These are phyloP conservation scores for Vitellaria paradoxa DNA, from an alignment of 179 eudicot genomes.

Conservation along the genomic window DNA sequence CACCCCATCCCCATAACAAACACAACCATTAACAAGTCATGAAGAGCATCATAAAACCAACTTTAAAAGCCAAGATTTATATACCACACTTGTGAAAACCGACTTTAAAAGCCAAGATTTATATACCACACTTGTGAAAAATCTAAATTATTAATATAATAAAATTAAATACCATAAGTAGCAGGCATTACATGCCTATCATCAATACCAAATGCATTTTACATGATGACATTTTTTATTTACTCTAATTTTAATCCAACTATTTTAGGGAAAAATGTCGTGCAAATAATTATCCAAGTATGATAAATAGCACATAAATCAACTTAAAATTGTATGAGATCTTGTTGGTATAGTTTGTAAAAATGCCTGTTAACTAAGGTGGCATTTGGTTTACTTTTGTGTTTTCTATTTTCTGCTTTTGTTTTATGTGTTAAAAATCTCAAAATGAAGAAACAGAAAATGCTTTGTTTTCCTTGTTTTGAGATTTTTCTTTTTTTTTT, in stretches of 20 bases:
- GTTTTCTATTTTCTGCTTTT: too few relatives aligned
- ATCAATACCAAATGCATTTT: too few relatives aligned
- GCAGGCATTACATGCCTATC: too few relatives aligned
- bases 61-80: background rate
- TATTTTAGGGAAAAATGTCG: background rate
- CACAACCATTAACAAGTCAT: background rate
- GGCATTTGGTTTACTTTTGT: too few relatives aligned
- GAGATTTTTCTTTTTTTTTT: too few relatives aligned
- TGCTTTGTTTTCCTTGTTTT: too few relatives aligned
- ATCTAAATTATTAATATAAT: background rate
- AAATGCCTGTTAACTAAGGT: too few relatives aligned
- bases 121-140: background rate
- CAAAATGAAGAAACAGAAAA: too few relatives aligned
- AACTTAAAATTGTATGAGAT: background rate
- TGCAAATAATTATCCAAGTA: background rate
- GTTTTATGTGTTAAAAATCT: too few relatives aligned
- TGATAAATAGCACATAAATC: background rate
- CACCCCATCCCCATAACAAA: too few relatives aligned
- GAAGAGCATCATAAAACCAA: too few relatives aligned
- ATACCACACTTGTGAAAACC: background rate
- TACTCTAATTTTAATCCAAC: background rate
- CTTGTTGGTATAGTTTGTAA: background rate
- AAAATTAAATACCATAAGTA: too few relatives aligned
- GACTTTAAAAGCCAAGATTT: background rate
- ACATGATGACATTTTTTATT: background rate